phyloP scores from a whole-genome alignment of 2,329 filamentous ascomycete genomes.

The Aspergillus sp. region DNA sequence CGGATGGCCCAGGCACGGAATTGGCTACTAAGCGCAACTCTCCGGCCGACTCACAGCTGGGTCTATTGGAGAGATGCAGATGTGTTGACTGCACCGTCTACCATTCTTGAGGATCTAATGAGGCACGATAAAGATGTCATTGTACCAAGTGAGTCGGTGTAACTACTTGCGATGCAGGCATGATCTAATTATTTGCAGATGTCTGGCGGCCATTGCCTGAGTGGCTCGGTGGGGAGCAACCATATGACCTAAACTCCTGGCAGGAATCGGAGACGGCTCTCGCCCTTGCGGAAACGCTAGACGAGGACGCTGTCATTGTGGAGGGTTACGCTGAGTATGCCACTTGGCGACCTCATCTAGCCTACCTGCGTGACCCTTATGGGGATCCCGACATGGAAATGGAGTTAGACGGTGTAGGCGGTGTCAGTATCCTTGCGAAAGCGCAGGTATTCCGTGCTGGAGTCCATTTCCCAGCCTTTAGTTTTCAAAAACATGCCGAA shows the following conservation, averaged over 20 bases:
- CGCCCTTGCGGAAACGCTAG: constrained; percentile 86
- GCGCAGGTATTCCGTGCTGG: constrained; percentile 92
- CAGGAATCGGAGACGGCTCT: constrained; percentile 97
- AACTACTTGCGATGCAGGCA: constrained; percentile 18
- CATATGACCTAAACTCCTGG: constrained; percentile 98
- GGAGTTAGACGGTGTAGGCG: constrained; percentile 97
- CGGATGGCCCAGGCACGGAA: constrained; percentile 97
- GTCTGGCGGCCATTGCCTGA: constrained; percentile 98
- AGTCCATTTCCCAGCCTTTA: constrained; percentile 97
- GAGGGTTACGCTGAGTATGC: constrained; percentile 99
- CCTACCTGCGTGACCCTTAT: constrained; percentile 93
- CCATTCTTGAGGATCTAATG: constrained; percentile 97
- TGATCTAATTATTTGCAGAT: constrained; percentile 53
- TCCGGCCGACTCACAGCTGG: constrained; percentile 96
- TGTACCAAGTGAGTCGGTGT: constrained; percentile 79
- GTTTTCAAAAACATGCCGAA: constrained; percentile 97
- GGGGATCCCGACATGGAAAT: constrained; percentile 99
- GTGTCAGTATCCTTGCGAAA: constrained; percentile 95
- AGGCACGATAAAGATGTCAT: constrained; percentile 98
- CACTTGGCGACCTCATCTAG: constrained; percentile 95
- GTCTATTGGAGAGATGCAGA: constrained; percentile 99
- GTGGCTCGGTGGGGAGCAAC: constrained; percentile 97
- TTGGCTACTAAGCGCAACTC: constrained; percentile 89
- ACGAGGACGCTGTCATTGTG: constrained; percentile 97
- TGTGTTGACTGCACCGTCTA: constrained; percentile 94